phyloP scores from a whole-genome alignment of 2,329 filamentous ascomycete species.

The Paecilomyces niveus region DNA sequence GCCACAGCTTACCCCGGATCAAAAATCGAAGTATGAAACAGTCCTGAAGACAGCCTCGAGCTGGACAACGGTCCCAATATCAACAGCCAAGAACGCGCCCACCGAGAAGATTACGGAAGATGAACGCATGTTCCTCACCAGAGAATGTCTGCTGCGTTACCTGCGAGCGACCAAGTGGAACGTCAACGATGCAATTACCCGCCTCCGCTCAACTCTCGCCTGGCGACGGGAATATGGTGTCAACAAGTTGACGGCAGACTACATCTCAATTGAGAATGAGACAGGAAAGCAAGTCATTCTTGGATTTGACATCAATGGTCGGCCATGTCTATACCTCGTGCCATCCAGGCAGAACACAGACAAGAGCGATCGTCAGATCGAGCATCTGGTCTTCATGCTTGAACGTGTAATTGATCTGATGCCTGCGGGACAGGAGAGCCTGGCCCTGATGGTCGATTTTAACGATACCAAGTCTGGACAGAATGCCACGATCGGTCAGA shows the following conservation, averaged over 20 bases:
- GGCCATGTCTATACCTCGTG: conserved; percentile 87
- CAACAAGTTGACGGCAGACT: conserved; percentile 65
- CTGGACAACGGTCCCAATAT: conserved; percentile 65
- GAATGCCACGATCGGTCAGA: conserved; percentile 69
- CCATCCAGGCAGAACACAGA: conserved; percentile 92
- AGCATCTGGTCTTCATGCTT: conserved; percentile 94
- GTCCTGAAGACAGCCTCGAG: conserved; percentile 63
- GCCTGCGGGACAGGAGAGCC: conserved; percentile 76
- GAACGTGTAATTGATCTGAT: conserved; percentile 84
- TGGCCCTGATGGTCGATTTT: conserved; percentile 88
- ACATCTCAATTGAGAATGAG: conserved; percentile 89
- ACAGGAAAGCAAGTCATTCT: conserved; percentile 90
- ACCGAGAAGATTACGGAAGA: conserved; percentile 63
- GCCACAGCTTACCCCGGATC: conserved; percentile 62
- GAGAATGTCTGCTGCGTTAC: conserved; percentile 87
- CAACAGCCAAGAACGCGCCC: conserved; percentile 51
- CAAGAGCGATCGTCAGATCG: conserved; percentile 73
- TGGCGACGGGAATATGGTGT: conserved; percentile 92
- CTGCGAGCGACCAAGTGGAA: conserved; percentile 91
- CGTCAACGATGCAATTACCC: conserved; percentile 64
- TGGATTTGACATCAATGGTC: conserved; percentile 75
- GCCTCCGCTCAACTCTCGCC: conserved; percentile 70
- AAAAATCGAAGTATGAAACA: conserved; percentile 72
- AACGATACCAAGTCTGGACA: conserved; percentile 67
- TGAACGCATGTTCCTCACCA: conserved; percentile 85